Evolutionary conservation across 2,329 filamentous ascomycete species (phyloP).

Genomic region (Xylaria sp.): DNA sequence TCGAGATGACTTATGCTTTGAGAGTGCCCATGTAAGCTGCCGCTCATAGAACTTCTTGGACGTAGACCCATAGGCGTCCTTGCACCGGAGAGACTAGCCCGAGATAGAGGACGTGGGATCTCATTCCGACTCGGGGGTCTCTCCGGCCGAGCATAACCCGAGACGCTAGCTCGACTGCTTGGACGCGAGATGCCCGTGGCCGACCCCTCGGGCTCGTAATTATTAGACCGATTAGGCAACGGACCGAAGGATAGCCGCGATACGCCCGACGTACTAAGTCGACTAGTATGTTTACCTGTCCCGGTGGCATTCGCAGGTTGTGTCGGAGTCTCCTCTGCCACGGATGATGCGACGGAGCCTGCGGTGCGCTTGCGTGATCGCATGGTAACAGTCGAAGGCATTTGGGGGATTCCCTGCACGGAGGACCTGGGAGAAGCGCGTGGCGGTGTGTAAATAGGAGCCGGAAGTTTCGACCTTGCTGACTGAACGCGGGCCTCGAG

Average conservation of each 20-base stretch:
- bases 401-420: slow-evolving; percentile 52
- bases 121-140: slow-evolving; percentile 66
- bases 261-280: slow-evolving; percentile 71
- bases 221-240: slow-evolving; percentile 62
- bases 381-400: slow-evolving; percentile 70
- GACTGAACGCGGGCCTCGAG: slow-evolving; percentile 94
- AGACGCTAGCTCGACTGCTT: slow-evolving; percentile 76
- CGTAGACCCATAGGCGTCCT: slow-evolving; percentile 74
- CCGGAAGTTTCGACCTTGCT: slow-evolving; percentile 89
- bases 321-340: slow-evolving; percentile 63
- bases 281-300: slow-evolving; percentile 62
- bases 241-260: slow-evolving; percentile 73
- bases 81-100: slow-evolving; percentile 68
- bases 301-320: slow-evolving; percentile 57
- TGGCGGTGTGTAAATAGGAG: slow-evolving; percentile 80
- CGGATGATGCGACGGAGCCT: slow-evolving; percentile 65
- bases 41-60: slow-evolving; percentile 76
- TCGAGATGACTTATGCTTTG: slow-evolving; percentile 68
- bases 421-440: slow-evolving; percentile 77
- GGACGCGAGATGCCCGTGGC: slow-evolving; percentile 69
- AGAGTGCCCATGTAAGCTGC: slow-evolving; percentile 69
- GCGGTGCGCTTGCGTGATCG: slow-evolving; percentile 76
- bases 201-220: slow-evolving; percentile 57
- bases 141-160: slow-evolving; percentile 56
- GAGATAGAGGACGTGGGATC: slow-evolving; percentile 72